Percentiles rank a stretch among this genome's conserved stretches.
Evolutionary conservation across 148 eudicot species (phyloP).

Genomic region (Rhododendron griersonianum): DNA sequence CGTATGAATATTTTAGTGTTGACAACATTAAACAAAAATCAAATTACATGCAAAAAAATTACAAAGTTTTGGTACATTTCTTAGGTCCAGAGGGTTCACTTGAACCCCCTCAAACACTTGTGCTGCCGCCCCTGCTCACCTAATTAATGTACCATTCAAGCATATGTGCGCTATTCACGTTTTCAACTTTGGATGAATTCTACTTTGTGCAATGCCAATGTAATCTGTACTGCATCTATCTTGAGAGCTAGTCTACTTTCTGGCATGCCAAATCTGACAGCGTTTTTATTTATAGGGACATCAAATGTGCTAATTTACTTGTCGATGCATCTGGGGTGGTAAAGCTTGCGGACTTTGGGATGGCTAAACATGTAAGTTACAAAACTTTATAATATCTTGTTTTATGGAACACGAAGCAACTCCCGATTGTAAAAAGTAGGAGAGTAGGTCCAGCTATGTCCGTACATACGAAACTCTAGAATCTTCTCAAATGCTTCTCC

Average conservation of each 20-base stretch:
- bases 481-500: background rate
- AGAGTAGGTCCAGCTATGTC: background rate
- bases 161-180: background rate
- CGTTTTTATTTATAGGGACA: slow-evolving; percentile 52
- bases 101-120: background rate
- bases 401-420: background rate
- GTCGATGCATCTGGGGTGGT: slow-evolving; percentile 92
- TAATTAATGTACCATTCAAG: background rate
- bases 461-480: background rate
- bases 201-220: background rate
- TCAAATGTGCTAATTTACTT: slow-evolving; percentile 94
- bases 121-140: background rate
- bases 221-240: background rate
- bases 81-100: background rate
- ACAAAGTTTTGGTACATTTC: background rate
- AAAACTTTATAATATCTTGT: background rate
- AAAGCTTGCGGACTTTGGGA: slow-evolving; percentile 98
- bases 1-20: background rate
- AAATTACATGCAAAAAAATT: background rate
- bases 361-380: slow-evolving; percentile 85
- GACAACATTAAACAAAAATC: no score
- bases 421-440: background rate
- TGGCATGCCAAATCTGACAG: background rate
- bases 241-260: background rate
- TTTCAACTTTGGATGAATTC: background rate